Percentiles rank a stretch among this genome's conserved stretches.
Conservation (phyloP, 331 rosid genomes). For the Telfairia occidentalis region DNA sequence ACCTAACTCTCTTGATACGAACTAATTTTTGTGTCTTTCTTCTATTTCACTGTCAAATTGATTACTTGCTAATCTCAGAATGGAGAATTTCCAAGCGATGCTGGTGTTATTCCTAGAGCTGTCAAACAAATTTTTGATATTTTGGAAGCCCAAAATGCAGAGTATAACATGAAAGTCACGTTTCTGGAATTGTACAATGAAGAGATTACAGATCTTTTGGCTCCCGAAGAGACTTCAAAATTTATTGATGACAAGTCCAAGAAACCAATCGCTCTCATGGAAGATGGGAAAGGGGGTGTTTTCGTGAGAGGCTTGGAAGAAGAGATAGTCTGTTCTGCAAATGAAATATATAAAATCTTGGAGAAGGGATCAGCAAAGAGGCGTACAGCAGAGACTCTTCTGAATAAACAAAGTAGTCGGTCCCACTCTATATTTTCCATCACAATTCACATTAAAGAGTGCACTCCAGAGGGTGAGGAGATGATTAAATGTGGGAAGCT, state of each 20-base stretch:
- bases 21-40: neutral
- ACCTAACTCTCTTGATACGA: neutral
- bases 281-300: constrained; percentile 98
- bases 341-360: constrained; percentile 94
- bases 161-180: constrained; percentile 95
- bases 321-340: constrained; percentile 96
- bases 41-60: neutral
- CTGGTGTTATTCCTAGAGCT: constrained; percentile 99
- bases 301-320: constrained; percentile 96
- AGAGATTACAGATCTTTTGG: constrained; percentile 91
- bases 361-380: constrained; percentile 96
- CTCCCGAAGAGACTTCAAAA: constrained; percentile 81
- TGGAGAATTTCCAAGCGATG: constrained; percentile 95
- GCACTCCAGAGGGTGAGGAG: constrained; percentile 98
- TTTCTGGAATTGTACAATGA: constrained; percentile 96
- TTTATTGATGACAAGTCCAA: constrained; percentile 80
- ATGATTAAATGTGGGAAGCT: constrained; percentile 98
- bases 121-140: constrained; percentile 91
- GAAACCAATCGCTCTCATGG: constrained; percentile 99
- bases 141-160: constrained; percentile 92
- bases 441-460: constrained; percentile 97
- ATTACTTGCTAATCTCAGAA: constrained; percentile 38
- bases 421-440: constrained; percentile 97
- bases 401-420: constrained; percentile 97
- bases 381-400: constrained; percentile 99